phyloP scores from a whole-genome alignment of 2,329 filamentous ascomycete genomes.

The Didymosphaeria variabile region DNA sequence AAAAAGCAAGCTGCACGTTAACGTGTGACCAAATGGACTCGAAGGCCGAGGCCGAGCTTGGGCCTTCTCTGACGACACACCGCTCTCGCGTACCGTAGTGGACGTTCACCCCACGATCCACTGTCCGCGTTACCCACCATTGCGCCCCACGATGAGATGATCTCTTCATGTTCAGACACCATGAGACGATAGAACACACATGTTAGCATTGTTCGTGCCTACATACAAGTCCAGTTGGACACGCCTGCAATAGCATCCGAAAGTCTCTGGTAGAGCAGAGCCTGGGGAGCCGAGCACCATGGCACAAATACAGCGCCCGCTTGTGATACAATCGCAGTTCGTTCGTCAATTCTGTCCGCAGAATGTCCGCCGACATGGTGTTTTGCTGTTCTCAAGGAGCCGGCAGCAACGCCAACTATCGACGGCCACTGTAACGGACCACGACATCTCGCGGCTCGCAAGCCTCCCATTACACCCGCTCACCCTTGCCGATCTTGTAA shows the following conservation, averaged over 20 bases:
- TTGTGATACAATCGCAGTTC: slow-evolving; percentile 49
- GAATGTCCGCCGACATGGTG: slow-evolving; percentile 26
- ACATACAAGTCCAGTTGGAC: background rate
- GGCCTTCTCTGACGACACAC: slow-evolving; percentile 7
- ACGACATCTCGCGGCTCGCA: slow-evolving; percentile 81
- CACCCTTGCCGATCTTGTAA: slow-evolving; percentile 87
- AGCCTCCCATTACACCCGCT: slow-evolving; percentile 80
- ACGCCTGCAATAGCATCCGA: background rate
- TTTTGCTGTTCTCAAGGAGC: slow-evolving; percentile 27
- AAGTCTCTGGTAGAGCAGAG: background rate
- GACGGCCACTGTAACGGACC: slow-evolving; percentile 64
- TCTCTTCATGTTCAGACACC: background rate
- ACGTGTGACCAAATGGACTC: no score
- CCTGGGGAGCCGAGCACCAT: slow-evolving; percentile 19
- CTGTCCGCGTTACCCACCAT: background rate
- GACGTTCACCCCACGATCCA: background rate
- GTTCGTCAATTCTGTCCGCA: slow-evolving; percentile 46
- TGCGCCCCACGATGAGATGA: background rate
- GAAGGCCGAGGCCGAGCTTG: slow-evolving; percentile 4
- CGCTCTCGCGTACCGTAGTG: background rate
- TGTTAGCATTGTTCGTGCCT: background rate
- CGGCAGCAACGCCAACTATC: slow-evolving; percentile 36
- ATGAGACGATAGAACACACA: background rate
- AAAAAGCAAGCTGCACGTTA: background rate
- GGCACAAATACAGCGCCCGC: slow-evolving; percentile 44